These are phyloP conservation scores for Naumovozyma castellii DNA, from an alignment of 805 yeast species.

Conservation along the genomic window DNA sequence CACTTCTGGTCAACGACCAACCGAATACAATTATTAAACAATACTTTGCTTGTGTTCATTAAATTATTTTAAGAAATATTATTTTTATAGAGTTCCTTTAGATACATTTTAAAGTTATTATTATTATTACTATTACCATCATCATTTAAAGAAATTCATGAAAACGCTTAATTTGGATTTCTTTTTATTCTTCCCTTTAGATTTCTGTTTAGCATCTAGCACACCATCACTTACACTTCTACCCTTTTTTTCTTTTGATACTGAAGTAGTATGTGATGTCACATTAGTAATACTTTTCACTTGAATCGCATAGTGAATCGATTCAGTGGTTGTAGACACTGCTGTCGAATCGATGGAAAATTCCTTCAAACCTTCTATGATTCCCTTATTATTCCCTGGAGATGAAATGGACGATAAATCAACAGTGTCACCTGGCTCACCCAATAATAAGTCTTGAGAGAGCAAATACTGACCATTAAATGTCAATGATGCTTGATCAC, in stretches of 20 bases:
- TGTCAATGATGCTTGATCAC: no score
- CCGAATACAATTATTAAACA: constrained; percentile 51
- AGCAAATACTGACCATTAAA: constrained; percentile 1
- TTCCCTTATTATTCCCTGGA: background rate
- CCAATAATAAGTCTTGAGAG: constrained; percentile 19
- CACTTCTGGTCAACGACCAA: constrained; percentile 46
- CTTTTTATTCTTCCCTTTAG: constrained; percentile 11
- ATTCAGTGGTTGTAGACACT: no score
- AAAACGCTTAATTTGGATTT: constrained; percentile 16
- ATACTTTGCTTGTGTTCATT: background rate
- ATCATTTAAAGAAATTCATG: constrained; percentile 8
- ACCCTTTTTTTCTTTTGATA: no score
- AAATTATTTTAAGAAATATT: no score
- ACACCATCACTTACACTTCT: constrained; percentile 23
- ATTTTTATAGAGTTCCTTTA: no score
- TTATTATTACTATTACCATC: background rate
- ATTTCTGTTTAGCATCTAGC: constrained; percentile 6
- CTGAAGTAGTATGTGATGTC: no score
- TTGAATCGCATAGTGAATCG: no score
- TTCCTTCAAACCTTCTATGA: constrained; percentile 2
- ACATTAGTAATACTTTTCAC: no score
- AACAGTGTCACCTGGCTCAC: constrained; percentile 29
- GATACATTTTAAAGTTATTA: no score
- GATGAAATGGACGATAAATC: constrained; percentile 16
- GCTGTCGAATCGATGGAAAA: background rate